phyloP scores from a whole-genome alignment of 805 yeast genomes.

The Kuraishia cidri region DNA sequence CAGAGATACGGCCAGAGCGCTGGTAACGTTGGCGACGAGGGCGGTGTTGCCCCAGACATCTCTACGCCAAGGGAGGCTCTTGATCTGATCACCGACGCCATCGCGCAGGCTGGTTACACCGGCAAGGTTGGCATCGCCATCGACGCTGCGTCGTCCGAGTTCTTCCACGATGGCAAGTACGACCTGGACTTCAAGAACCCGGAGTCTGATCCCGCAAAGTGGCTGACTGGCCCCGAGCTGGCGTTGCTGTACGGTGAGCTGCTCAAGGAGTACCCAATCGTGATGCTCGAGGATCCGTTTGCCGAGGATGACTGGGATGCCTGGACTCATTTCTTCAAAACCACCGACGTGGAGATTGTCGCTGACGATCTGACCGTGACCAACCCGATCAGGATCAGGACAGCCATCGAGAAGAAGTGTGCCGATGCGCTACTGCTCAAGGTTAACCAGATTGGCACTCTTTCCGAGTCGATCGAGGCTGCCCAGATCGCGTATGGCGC shows the following conservation, averaged over 20 bases:
- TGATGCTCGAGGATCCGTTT: slow-evolving; percentile 97
- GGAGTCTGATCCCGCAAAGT: slow-evolving; percentile 78
- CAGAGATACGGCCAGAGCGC: slow-evolving; percentile 96
- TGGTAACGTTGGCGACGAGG: slow-evolving; percentile 99
- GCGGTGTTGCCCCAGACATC: slow-evolving; percentile 99
- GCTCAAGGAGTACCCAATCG: slow-evolving; percentile 90
- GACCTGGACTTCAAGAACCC: slow-evolving; percentile 99
- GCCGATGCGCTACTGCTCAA: slow-evolving; percentile 92
- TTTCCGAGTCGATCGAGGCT: slow-evolving; percentile 94
- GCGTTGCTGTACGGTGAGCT: slow-evolving; percentile 77
- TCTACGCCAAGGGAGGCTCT: slow-evolving; percentile 94
- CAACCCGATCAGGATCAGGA: slow-evolving; percentile 89
- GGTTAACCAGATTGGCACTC: slow-evolving; percentile 98
- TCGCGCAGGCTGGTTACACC: slow-evolving; percentile 90
- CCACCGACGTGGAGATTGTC: slow-evolving; percentile 79
- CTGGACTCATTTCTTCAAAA: slow-evolving; percentile 81
- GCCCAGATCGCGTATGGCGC: slow-evolving; percentile 93
- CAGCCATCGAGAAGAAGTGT: slow-evolving; percentile 94
- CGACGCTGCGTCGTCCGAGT: slow-evolving; percentile 97
- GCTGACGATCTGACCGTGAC: slow-evolving; percentile 99
- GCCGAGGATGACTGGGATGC: slow-evolving; percentile 99
- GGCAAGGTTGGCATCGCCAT: slow-evolving; percentile 89
- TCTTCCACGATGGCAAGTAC: slow-evolving; percentile 94
- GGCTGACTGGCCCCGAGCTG: slow-evolving; percentile 84
- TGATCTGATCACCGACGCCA: slow-evolving; percentile 86